phyloP scores from a whole-genome alignment of 164 flowering plant species.

The Buxus sempervirens region DNA sequence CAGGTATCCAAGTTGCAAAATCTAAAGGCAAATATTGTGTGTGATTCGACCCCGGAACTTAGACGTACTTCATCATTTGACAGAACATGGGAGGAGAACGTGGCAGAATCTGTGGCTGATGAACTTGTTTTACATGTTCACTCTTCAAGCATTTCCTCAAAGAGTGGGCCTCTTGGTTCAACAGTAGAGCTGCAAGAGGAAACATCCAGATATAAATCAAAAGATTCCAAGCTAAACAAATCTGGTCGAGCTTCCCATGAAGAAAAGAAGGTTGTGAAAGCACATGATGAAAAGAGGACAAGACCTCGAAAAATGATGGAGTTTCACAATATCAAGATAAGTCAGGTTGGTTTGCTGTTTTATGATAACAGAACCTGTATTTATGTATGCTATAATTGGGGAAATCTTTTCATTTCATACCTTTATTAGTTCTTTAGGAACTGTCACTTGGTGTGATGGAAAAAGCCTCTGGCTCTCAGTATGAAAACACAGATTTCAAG shows the following conservation, averaged over 20 bases:
- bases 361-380: not conserved
- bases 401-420: too few species aligned
- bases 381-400: conserved; percentile 8
- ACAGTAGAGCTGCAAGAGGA: conserved; percentile 71
- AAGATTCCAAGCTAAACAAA: conserved; percentile 62
- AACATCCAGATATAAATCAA: conserved; percentile 45
- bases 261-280: conserved; percentile 75
- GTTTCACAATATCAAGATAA: conserved; percentile 90
- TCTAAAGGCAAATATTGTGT: conserved; percentile 42
- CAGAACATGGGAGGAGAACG: conserved; percentile 91
- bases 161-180: conserved; percentile 47
- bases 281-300: conserved; percentile 74
- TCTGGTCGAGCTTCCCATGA: conserved; percentile 88
- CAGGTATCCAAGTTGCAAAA: conserved; percentile 72
- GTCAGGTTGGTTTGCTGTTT: conserved; percentile 61
- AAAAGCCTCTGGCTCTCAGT: too few species aligned
- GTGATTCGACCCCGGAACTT: conserved; percentile 61
- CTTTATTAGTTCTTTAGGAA: too few species aligned
- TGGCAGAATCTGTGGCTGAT: conserved; percentile 90
- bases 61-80: conserved; percentile 95
- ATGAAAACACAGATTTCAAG: too few species aligned
- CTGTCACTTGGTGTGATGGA: too few species aligned
- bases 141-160: conserved; percentile 40
- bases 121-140: conserved; percentile 74
- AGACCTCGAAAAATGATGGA: conserved; percentile 87